Evolutionary conservation across 148 eudicot genomes (phyloP).

Genomic region (Talinum fruticosum): DNA sequence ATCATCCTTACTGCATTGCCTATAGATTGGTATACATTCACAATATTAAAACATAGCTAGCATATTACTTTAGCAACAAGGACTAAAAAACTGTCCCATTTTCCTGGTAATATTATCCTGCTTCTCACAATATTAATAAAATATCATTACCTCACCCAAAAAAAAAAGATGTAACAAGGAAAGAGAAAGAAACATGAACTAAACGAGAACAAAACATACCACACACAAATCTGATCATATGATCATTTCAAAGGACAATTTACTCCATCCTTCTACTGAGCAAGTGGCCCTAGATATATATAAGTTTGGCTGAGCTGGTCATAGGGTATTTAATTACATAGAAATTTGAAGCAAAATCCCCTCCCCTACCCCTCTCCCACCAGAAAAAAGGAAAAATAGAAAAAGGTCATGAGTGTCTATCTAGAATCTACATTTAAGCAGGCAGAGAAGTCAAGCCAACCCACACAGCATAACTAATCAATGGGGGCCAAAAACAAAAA

Average conservation of each 20-base stretch:
- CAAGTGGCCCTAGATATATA: neutral
- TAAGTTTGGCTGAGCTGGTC: neutral
- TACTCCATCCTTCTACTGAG: neutral
- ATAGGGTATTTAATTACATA: neutral
- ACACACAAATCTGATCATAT: neutral
- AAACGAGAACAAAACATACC: no score
- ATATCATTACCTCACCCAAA: neutral
- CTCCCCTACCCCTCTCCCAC: neutral
- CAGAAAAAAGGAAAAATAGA: no score
- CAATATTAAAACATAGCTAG: no score
- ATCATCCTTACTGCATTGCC: no score
- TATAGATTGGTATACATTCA: no score
- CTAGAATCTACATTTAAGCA: no score
- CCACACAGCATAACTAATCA: no score
- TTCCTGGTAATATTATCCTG: neutral
- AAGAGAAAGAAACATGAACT: neutral
- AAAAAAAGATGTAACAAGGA: neutral
- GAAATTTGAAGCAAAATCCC: neutral
- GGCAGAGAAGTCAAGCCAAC: no score
- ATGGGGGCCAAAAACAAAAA: no score
- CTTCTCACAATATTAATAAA: neutral
- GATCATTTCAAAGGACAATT: neutral
- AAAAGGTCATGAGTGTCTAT: no score
- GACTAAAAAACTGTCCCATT: no score
- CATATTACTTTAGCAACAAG: no score